Percentiles rank a stretch among this genome's conserved stretches.
These are phyloP conservation scores for Podaxis carcinomalis DNA, from an alignment of 768 basidiomycete species.

Conservation along the genomic window DNA sequence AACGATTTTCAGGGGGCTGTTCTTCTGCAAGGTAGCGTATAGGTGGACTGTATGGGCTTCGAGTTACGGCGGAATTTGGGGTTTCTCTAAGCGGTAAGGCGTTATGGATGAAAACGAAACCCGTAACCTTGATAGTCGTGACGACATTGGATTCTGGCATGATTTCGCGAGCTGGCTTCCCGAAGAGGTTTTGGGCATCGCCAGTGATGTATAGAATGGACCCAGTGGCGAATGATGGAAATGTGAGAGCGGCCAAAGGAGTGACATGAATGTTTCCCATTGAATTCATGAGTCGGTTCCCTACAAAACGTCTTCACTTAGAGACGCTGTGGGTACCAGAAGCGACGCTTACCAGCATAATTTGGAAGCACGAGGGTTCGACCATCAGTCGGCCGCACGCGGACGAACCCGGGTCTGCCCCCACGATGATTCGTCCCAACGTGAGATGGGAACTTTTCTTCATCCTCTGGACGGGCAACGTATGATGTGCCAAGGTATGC, in stretches of 20 bases:
- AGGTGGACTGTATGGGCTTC: conserved; percentile 59
- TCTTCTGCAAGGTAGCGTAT: conserved; percentile 51
- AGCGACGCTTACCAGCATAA: conserved; percentile 37
- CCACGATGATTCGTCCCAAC: conserved; percentile 62
- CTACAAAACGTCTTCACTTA: not conserved
- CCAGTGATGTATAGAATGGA: conserved; percentile 63
- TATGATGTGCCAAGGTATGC: conserved; percentile 55
- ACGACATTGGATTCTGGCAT: conserved; percentile 55
- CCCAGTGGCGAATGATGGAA: conserved; percentile 49
- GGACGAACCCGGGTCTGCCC: conserved; percentile 56
- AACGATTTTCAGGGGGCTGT: conserved; percentile 4
- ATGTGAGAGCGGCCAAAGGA: conserved; percentile 52
- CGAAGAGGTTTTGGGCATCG: conserved; percentile 44
- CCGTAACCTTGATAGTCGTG: conserved; percentile 45
- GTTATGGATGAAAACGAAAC: conserved; percentile 48
- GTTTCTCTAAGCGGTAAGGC: conserved; percentile 50
- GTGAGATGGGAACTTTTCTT: conserved; percentile 44
- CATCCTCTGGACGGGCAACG: conserved; percentile 33
- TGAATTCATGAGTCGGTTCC: conserved; percentile 59
- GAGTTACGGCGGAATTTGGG: not conserved
- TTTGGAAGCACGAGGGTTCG: conserved; percentile 56
- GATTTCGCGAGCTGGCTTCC: conserved; percentile 39
- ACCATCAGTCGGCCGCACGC: conserved; percentile 48
- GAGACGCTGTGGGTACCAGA: too few relatives aligned
- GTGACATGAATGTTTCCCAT: conserved; percentile 59